Conservation (phyloP, 352 stramenopile genomes). For the Globisporangium barbulae region DNA sequence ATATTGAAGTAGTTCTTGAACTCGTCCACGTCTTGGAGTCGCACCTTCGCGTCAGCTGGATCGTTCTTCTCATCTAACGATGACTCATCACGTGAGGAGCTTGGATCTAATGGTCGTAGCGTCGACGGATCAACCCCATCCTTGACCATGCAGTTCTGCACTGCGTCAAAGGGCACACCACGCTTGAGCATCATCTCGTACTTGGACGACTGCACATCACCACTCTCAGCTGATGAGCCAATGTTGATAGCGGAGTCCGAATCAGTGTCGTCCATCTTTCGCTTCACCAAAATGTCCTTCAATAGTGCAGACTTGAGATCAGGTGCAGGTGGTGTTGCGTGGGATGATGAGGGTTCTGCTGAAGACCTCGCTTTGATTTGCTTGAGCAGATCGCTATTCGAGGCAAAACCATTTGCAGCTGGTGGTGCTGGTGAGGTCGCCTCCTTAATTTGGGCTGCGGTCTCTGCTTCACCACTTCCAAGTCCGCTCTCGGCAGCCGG, state of each 20-base stretch:
- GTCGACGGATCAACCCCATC: conserved; percentile 49
- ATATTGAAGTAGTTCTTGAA: conserved; percentile 93
- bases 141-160: conserved; percentile 73
- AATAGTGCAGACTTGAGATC: conserved; percentile 14
- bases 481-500: not conserved
- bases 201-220: conserved; percentile 20
- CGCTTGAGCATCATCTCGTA: conserved; percentile 65
- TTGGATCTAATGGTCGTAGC: conserved; percentile 18
- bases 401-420: not conserved
- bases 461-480: not conserved
- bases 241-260: not conserved
- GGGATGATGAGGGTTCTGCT: not conserved
- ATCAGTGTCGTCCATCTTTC: not conserved
- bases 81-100: not conserved
- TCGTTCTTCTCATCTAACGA: not conserved
- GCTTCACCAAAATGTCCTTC: conserved; percentile 1
- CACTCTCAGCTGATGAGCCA: not conserved
- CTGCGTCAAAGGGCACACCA: conserved; percentile 65
- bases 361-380: conserved; percentile 1
- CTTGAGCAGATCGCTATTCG: not conserved
- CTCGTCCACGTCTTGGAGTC: conserved; percentile 63
- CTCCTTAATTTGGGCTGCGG: not conserved
- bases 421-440: too few relatives aligned
- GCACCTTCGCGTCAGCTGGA: conserved; percentile 9
- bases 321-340: not conserved